Base-by-base conservation (phyloP, 2,329 filamentous ascomycete genomes). In the Arthroderma sp. region DNA sequence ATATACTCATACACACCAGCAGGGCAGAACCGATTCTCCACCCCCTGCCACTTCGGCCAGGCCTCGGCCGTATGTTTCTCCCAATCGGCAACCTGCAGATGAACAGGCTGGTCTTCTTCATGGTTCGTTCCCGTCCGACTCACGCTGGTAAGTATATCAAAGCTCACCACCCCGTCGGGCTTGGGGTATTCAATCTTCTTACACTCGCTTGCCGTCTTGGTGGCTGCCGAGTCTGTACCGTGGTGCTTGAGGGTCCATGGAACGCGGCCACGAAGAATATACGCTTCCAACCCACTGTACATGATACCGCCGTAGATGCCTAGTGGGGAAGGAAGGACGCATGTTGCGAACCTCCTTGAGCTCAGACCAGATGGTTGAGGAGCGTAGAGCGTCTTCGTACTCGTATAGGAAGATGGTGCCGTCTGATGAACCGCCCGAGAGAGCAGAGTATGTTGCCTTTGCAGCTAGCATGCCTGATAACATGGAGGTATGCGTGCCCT, bases 1-100 rank as follows among this genome's bases (percentile, higher is more conserved):
- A 97, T 83, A 71, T 98, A 98, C 72, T 98, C 93, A 67, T 98
- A 98, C 63, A 98, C 93, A 13, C 91, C 93, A 0, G 93, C 93
- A 17, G 93, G 93, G 70, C 93, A 98, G 77, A 98, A 98, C 19
- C 93, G 80, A 71, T 94, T 96, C 79, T 98, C 93, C 3, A 98
- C 70, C 8, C 93, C 93, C 77, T 95, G 86, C 74, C 87, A 98
- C 61, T 81, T 79, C 21, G 93, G 93, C 76, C 85, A 98, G 55
- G 89, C 85, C 70, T 84, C 82, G 61, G 84, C 78, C 1, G 89
- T 86, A 74, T 98, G 93, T 67, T 84, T 84, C 66, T 96, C 90
- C 90, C 90, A 96, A 73, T 98, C 90, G 72, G 87, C 82, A 63
- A 98, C 91, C 73, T 95, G 89, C 66, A 98, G 76, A 73, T 98